phyloP scores from a whole-genome alignment of 2,329 filamentous ascomycete species.

The Myriosclerotinia duriaeana region DNA sequence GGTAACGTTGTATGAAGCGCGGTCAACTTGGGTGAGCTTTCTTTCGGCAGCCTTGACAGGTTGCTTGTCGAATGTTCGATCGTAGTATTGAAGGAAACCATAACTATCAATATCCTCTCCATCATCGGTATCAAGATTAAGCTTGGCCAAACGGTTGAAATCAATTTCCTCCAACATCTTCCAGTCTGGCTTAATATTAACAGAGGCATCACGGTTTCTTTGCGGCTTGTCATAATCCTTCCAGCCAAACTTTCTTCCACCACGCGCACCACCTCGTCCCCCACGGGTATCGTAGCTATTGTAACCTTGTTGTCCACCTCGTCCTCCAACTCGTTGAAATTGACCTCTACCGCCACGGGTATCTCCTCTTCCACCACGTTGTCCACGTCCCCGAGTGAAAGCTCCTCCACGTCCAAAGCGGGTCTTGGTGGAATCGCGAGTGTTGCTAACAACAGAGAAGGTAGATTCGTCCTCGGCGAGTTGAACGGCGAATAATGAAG shows the following conservation, averaged over 20 bases:
- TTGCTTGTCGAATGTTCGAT: constrained; percentile 90
- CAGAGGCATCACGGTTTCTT: constrained; percentile 91
- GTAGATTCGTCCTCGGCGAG: constrained; percentile 92
- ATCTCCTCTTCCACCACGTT: constrained; percentile 71
- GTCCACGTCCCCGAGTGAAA: constrained; percentile 75
- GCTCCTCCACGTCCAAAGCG: constrained; percentile 87
- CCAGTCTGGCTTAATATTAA: constrained; percentile 97
- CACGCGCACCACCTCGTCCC: constrained; percentile 66
- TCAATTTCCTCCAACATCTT: constrained; percentile 96
- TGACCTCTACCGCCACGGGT: constrained; percentile 60
- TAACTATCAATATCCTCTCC: constrained; percentile 95
- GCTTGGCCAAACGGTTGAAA: constrained; percentile 90
- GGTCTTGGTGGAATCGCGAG: constrained; percentile 78
- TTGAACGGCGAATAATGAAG: constrained; percentile 84
- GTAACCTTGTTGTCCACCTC: constrained; percentile 64
- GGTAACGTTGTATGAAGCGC: constrained; percentile 96
- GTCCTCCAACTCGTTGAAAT: constrained; percentile 71
- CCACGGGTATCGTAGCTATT: constrained; percentile 70
- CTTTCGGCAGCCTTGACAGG: constrained; percentile 86
- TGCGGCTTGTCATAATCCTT: constrained; percentile 98
- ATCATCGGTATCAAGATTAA: constrained; percentile 91
- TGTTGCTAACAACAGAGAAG: constrained; percentile 98
- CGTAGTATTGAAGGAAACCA: constrained; percentile 98
- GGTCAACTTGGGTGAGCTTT: constrained; percentile 84
- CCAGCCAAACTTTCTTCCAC: constrained; percentile 91